Conservation (phyloP, 176 grass and related monocot species). For the Triticum aestivum region DNA sequence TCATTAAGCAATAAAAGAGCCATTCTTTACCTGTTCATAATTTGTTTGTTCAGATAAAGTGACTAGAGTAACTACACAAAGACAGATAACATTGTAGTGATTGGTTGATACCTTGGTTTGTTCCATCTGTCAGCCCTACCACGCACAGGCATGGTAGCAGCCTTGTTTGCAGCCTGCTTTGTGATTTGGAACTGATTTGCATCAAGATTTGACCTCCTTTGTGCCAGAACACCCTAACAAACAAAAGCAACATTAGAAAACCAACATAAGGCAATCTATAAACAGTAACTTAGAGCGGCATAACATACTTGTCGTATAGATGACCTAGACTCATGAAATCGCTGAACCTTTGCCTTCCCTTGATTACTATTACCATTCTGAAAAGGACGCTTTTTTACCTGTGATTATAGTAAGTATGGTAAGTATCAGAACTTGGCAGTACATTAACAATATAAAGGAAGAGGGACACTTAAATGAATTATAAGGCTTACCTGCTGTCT, state of each 20-base stretch:
- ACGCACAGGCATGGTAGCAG: conserved; percentile 53
- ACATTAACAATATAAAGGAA: conserved; percentile 1
- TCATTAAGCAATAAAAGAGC: conserved; percentile 51
- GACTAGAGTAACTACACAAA: conserved; percentile 2
- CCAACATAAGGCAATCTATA: not conserved
- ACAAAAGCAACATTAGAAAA: conserved; percentile 30
- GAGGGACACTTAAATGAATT: not conserved
- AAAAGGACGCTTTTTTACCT: conserved; percentile 77
- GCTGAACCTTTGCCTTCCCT: conserved; percentile 56
- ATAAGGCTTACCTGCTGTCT: conserved; percentile 62
- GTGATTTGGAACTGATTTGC: conserved; percentile 71
- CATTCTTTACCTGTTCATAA: conserved; percentile 68
- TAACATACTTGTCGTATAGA: conserved; percentile 78
- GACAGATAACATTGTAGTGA: not conserved
- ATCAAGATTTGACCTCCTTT: conserved; percentile 86
- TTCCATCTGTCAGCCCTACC: conserved; percentile 55
- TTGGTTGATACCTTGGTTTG: conserved; percentile 66
- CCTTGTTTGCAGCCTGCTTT: conserved; percentile 76
- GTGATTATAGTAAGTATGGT: not conserved
- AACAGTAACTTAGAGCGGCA: not conserved
- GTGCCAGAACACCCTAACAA: conserved; percentile 74
- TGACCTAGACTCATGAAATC: conserved; percentile 75
- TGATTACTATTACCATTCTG: conserved; percentile 51
- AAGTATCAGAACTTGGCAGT: not conserved
- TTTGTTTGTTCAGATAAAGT: conserved; percentile 20